Percentiles rank a stretch among this genome's conserved stretches.
These are phyloP conservation scores for Croton setiger DNA, from an alignment of 441 rosid species.

Conservation along the genomic window DNA sequence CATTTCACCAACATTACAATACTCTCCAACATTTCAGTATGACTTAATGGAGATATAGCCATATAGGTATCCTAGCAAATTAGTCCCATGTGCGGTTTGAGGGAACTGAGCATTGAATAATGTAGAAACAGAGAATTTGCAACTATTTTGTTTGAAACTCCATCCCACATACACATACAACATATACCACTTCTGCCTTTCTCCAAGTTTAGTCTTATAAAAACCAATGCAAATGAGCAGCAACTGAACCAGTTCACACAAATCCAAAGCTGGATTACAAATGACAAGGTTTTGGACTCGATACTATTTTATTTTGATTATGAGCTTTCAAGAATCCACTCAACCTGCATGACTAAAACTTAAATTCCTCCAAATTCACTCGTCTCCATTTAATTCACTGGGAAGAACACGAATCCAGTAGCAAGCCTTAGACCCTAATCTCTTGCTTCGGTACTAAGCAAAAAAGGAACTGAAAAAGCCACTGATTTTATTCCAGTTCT, in stretches of 20 bases:
- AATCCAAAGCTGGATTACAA: not conserved
- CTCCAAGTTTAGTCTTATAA: not conserved
- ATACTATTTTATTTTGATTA: not conserved
- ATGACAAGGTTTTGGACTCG: not conserved
- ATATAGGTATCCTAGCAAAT: not conserved
- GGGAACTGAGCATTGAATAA: not conserved
- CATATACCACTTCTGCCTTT: not conserved
- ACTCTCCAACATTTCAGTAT: not conserved
- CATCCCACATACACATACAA: not conserved
- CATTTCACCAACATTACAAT: not conserved
- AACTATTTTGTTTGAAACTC: too few relatives aligned
- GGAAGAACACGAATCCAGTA: not conserved
- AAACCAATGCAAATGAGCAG: not conserved
- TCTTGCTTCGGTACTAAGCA: not conserved
- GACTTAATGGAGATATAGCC: too few relatives aligned
- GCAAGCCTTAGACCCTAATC: not conserved
- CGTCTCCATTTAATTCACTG: not conserved
- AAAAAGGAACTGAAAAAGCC: not conserved
- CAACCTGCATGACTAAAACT: slow-evolving; percentile 3
- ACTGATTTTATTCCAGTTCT: not conserved
- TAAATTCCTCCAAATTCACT: not conserved
- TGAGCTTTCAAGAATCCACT: not conserved
- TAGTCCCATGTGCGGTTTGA: not conserved
- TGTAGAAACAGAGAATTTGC: not conserved
- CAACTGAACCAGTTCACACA: not conserved